These are phyloP conservation scores for Phyllosticta citrichinensis DNA, from an alignment of 2,329 filamentous ascomycete species.

Conservation along the genomic window DNA sequence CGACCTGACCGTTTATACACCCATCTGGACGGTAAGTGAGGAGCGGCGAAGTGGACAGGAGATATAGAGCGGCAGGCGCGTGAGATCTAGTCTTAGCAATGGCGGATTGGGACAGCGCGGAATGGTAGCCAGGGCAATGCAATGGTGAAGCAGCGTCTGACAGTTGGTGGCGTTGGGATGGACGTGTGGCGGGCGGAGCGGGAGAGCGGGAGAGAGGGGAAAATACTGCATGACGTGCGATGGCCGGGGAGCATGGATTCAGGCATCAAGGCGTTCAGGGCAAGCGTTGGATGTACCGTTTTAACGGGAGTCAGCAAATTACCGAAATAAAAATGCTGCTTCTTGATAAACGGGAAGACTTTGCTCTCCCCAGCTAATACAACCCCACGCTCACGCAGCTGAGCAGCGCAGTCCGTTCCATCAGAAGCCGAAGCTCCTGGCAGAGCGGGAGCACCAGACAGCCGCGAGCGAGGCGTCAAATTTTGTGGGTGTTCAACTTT, in stretches of 20 bases:
- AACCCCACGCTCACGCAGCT: constrained; percentile 36
- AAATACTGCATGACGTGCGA: neutral
- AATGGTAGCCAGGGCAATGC: constrained; percentile 6
- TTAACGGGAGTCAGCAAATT: constrained; percentile 24
- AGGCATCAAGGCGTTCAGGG: neutral
- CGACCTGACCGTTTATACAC: constrained; percentile 26
- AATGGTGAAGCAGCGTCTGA: neutral
- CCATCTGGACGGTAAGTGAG: constrained; percentile 26
- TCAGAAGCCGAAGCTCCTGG: neutral
- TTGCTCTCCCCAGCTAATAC: constrained; percentile 44
- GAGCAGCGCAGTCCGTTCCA: constrained; percentile 1
- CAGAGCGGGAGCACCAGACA: neutral
- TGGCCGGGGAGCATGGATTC: too few species aligned
- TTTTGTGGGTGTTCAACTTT: constrained; percentile 34
- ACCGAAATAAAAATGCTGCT: constrained; percentile 18
- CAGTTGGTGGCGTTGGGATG: neutral
- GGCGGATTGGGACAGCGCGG: neutral
- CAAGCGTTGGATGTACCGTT: constrained; percentile 13
- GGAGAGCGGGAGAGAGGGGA: neutral
- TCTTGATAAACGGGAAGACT: constrained; percentile 22
- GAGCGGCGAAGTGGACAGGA: constrained; percentile 11
- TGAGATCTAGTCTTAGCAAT: neutral
- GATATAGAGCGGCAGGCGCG: neutral
- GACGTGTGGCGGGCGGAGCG: neutral
- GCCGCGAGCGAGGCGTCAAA: constrained; percentile 15